Conservation (phyloP, 495 filamentous ascomycete species). For the Penicillium desertorum region DNA sequence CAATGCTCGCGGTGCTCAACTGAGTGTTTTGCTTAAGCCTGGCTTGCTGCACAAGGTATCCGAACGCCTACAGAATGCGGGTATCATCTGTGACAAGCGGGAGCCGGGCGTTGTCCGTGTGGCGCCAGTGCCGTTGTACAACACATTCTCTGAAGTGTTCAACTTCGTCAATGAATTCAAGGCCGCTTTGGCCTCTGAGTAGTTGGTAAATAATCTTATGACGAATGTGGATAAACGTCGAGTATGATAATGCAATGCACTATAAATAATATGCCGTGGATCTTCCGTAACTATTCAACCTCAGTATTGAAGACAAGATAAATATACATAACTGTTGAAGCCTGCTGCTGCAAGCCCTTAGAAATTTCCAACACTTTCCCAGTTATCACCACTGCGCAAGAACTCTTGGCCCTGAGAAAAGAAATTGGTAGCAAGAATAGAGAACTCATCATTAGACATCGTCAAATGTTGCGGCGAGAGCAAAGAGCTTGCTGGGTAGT, state of each 20-base stretch:
- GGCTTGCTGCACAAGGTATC: slow-evolving; percentile 71
- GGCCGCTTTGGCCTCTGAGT: slow-evolving; percentile 27
- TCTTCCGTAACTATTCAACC: background rate
- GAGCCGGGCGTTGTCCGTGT: slow-evolving; percentile 92
- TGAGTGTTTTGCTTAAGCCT: slow-evolving; percentile 69
- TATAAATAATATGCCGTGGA: background rate
- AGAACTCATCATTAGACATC: slow-evolving; percentile 47
- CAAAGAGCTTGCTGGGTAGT: slow-evolving; percentile 25
- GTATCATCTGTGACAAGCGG: slow-evolving; percentile 85
- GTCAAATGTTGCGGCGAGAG: slow-evolving; percentile 31
- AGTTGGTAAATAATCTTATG: background rate
- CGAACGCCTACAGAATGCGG: slow-evolving; percentile 61
- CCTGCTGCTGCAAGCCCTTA: slow-evolving; percentile 9
- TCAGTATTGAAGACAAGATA: background rate
- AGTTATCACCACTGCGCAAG: slow-evolving; percentile 38
- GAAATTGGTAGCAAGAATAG: slow-evolving; percentile 50
- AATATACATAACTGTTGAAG: background rate
- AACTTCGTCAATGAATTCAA: slow-evolving; percentile 62
- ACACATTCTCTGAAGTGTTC: slow-evolving; percentile 76
- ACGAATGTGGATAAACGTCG: background rate
- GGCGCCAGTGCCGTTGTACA: slow-evolving; percentile 89
- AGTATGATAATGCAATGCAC: slow-evolving; percentile 5
- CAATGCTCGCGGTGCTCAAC: slow-evolving; percentile 77
- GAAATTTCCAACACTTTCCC: slow-evolving; percentile 44
- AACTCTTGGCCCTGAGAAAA: slow-evolving; percentile 50